Base-by-base conservation (phyloP, 768 basidiomycete species). In the Collybia sordida region DNA sequence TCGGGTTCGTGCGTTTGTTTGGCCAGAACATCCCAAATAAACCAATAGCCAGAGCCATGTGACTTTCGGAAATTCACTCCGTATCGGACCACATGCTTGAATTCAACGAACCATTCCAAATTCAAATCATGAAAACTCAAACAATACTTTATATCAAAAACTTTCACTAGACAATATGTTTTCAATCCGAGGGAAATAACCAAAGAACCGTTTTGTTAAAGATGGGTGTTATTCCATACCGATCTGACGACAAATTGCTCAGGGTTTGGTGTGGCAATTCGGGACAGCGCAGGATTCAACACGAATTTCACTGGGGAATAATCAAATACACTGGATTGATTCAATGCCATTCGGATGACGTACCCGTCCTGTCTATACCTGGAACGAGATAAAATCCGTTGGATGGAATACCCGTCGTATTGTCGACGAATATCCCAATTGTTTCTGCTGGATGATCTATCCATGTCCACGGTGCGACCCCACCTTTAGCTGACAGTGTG, bases 341-440 rank as follows among this genome's bases (percentile, higher is more conserved):
- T 11, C 31, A 11, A 31, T 31, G 11, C 9, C 9, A 31, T 27
- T 27, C 9, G 5, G 11, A 11, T 12, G 31, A 64, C 76, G 58
- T 59, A 81, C 81, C 55, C 12, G 74, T 81, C 15, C 74, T 74
- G 43, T 78, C 76, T 9, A 72, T 69, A 0, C 79, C 79, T 2
- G 82, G 82, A 25, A 82, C 54, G n/a, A 83, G 72, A 61, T 75
- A 80, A 61, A 80, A 82, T 1, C 78, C 81, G 47, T 83, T 82
- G 14, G 67, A 64, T 0, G 78, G 77, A 4, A 65, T 18, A 0
- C 69, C 69, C 0, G 73, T 80, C 7, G 51, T 48, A 21, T 54
- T 61, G 50, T 82, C 79, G 34, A 75, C 63, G 58, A 83, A 83
- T 39, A 74, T 65, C 6, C 81, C 82, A 2, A 82, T 66, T 0